Evolutionary conservation across 345 rosid genomes (phyloP), one percentile per base, ranked within the genome.

Genomic region (Populus deltoides): DNA sequence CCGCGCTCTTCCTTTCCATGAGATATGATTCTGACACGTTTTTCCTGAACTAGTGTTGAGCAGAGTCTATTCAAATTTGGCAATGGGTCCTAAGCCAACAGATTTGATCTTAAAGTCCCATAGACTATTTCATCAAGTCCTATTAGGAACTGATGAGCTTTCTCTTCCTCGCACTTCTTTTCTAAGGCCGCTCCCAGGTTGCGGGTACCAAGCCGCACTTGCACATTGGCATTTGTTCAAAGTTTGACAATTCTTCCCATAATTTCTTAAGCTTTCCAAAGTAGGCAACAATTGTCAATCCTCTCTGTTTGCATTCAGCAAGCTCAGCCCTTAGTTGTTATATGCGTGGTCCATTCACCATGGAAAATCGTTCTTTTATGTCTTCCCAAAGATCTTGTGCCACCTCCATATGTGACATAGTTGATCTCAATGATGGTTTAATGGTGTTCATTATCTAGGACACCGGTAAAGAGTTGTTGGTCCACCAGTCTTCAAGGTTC

Each of bases 81-180:
- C 53, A 69, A 36, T 11, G 53, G 72, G 20, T 69, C 53, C 1
- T 24, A 3, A 9, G 51, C 41, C 29, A 69, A 69, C 20, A 69
- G 20, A 38, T 69, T 36, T 8, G 72, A 69, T 5, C 72, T 24
- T 1, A 69, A 53, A 36, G 18, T 20, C 9, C 51, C 72, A 39
- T 69, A 69, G 2, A 13, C 20, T 66, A 13, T 16, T n/a, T 66
- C 70, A 31, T 66, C 43, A 10, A 33, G 13, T 0, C 31, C 68
- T n/a, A 65, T 65, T 7, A 75, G 29, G 8, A 75, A 75, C 7
- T 75, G 62, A 49, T 75, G 62, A 13, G 66, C 15, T 35, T 43
- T 39, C 10, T 75, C 38, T 65, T 75, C 71, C 18, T 75, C 78
- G 6, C 61, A 24, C 16, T 75, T 65, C 36, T 7, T 36, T 5